phyloP scores from a whole-genome alignment of 208 protist genomes.

The Naegleria fowleri region DNA sequence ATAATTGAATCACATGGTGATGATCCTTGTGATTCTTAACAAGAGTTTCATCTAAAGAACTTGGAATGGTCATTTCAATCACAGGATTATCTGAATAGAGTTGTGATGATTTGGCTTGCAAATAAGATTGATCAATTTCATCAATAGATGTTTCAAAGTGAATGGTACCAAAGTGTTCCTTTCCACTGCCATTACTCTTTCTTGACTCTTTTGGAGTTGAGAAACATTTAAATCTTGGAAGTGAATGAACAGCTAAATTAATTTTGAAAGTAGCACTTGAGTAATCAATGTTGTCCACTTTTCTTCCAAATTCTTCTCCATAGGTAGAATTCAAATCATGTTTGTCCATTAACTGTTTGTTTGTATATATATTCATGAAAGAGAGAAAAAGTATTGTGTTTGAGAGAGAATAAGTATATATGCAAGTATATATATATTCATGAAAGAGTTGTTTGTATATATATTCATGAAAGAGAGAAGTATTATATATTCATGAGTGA shows the following conservation, averaged over 20 bases:
- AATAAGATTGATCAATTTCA: slow-evolving; percentile 40
- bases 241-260: slow-evolving; percentile 46
- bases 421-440: too few relatives aligned
- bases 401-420: too few relatives aligned
- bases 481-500: too few relatives aligned
- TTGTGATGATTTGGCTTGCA: slow-evolving; percentile 15
- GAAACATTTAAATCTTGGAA: slow-evolving; percentile 48
- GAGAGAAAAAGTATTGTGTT: too few relatives aligned
- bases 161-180: slow-evolving; percentile 50
- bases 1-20: slow-evolving; percentile 52
- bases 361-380: too few relatives aligned
- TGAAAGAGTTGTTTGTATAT: too few relatives aligned
- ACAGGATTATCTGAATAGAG: slow-evolving; percentile 26
- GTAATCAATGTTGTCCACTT: slow-evolving; percentile 35
- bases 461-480: too few relatives aligned
- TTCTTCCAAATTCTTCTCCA: not conserved
- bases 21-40: slow-evolving; percentile 39
- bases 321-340: not conserved
- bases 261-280: slow-evolving; percentile 47
- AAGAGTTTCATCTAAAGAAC: slow-evolving; percentile 46
- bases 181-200: slow-evolving; percentile 29
- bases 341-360: not conserved
- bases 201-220: not conserved
- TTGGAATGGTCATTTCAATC: slow-evolving; percentile 52
- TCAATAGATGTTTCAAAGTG: slow-evolving; percentile 42